A percentile compares a stretch with the other conserved stretches of the same genome.
These are phyloP conservation scores for Aspergillus sp. DNA, from an alignment of 2,329 filamentous ascomycete species.

Conservation along the genomic window DNA sequence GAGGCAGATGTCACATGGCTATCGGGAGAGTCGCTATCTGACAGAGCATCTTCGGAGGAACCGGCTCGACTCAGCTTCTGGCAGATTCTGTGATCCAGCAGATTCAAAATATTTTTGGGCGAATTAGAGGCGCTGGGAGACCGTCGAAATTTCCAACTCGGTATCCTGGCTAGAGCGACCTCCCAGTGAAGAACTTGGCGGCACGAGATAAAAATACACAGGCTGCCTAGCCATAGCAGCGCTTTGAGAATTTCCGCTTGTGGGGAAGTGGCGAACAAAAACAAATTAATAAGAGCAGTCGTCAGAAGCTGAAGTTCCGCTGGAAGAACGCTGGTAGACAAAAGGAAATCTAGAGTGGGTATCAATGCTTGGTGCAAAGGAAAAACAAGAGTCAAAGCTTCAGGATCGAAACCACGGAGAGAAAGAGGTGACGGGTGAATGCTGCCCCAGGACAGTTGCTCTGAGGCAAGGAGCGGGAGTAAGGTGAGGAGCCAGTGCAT, in stretches of 20 bases:
- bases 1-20: constrained; percentile 31
- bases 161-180: constrained; percentile 80
- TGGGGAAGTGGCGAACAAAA: constrained; percentile 74
- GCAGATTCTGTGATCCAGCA: constrained; percentile 48
- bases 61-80: constrained; percentile 47
- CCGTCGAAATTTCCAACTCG: constrained; percentile 82
- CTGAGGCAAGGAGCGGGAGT: constrained; percentile 61
- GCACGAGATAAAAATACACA: constrained; percentile 72
- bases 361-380: constrained; percentile 80
- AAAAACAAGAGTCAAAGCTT: constrained; percentile 68
- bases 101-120: constrained; percentile 39
- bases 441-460: constrained; percentile 39
- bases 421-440: constrained; percentile 34
- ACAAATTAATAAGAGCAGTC: constrained; percentile 74
- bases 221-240: constrained; percentile 79
- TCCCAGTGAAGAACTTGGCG: constrained; percentile 77
- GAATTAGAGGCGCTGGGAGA: constrained; percentile 41
- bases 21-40: constrained; percentile 38
- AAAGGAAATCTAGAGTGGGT: constrained; percentile 72
- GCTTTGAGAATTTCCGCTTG: constrained; percentile 84
- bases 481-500: constrained; percentile 79
- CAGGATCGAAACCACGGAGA: constrained; percentile 49
- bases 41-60: constrained; percentile 35
- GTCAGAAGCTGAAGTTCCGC: constrained; percentile 88
- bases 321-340: constrained; percentile 81